phyloP scores from a whole-genome alignment of 2,329 filamentous ascomycete genomes.

The Thelonectria discophora region DNA sequence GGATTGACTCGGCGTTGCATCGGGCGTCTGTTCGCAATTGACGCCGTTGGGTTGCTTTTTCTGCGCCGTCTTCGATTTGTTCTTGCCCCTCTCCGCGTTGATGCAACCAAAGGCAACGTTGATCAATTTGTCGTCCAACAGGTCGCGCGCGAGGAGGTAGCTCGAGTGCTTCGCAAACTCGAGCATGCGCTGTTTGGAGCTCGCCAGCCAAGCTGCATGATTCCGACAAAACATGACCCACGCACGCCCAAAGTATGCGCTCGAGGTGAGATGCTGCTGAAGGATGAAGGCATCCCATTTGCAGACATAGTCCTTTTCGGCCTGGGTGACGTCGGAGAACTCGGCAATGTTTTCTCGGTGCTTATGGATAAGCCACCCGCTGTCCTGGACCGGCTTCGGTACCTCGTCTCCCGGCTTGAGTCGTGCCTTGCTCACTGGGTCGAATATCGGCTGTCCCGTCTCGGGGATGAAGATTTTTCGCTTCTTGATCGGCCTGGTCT shows the following conservation, averaged over 20 bases:
- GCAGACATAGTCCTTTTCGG: slow-evolving; percentile 66
- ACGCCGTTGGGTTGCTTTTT: slow-evolving; percentile 16
- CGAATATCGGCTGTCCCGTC: slow-evolving; percentile 63
- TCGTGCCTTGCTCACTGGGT: slow-evolving; percentile 63
- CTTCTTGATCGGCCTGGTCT: slow-evolving; percentile 26
- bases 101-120: slow-evolving; percentile 54
- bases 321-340: slow-evolving; percentile 62
- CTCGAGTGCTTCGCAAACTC: slow-evolving; percentile 66
- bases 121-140: slow-evolving; percentile 56
- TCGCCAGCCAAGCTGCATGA: slow-evolving; percentile 63
- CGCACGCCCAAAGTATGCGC: slow-evolving; percentile 60
- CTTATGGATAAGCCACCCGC: slow-evolving; percentile 66
- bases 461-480: slow-evolving; percentile 56
- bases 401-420: slow-evolving; percentile 60
- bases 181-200: slow-evolving; percentile 56
- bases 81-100: slow-evolving; percentile 51
- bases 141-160: slow-evolving; percentile 59
- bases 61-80: slow-evolving; percentile 22
- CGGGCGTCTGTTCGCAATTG: slow-evolving; percentile 24
- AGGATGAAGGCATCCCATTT: slow-evolving; percentile 67
- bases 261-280: slow-evolving; percentile 59
- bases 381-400: slow-evolving; percentile 55
- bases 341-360: slow-evolving; percentile 66
- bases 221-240: slow-evolving; percentile 62
- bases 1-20: slow-evolving; percentile 40